Conservation (phyloP, 2,329 filamentous ascomycete species). For the Cladobotryum mycophilum region DNA sequence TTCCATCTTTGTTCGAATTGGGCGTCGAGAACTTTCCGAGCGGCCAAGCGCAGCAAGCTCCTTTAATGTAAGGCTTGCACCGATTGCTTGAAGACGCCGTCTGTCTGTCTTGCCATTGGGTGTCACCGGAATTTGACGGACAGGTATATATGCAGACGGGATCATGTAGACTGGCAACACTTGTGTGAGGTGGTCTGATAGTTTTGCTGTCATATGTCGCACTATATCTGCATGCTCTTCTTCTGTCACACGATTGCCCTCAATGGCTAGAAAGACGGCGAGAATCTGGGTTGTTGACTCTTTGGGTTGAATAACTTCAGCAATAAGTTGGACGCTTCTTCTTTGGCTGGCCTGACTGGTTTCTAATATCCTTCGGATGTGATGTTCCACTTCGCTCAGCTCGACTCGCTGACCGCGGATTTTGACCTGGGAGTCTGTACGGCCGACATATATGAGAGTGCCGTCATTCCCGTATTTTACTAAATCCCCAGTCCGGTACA, state of each 20-base stretch:
- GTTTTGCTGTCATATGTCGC: too few relatives aligned
- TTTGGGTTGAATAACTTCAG: slow-evolving; percentile 3
- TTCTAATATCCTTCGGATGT: slow-evolving; percentile 5
- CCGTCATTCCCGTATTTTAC: slow-evolving; percentile 13
- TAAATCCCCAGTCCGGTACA: slow-evolving; percentile 17
- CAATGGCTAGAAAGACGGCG: too few relatives aligned
- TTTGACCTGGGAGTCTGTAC: slow-evolving; percentile 19
- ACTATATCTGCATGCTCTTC: too few relatives aligned
- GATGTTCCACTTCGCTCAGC: slow-evolving; percentile 15
- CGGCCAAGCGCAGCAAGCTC: slow-evolving; percentile 20
- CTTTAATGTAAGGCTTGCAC: slow-evolving; percentile 9
- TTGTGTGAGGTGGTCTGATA: too few relatives aligned
- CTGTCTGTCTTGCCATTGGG: too few relatives aligned
- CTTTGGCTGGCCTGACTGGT: slow-evolving; percentile 7
- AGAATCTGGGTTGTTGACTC: too few relatives aligned
- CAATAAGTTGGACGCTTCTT: slow-evolving; percentile 10
- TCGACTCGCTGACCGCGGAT: slow-evolving; percentile 18
- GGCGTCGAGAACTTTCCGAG: slow-evolving; percentile 10
- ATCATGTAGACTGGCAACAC: too few relatives aligned
- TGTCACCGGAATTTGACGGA: too few relatives aligned
- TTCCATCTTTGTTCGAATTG: slow-evolving; percentile 16
- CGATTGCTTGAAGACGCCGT: neutral
- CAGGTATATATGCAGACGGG: too few relatives aligned
- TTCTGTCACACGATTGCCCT: too few relatives aligned
- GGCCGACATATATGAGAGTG: slow-evolving; percentile 15